Base-by-base conservation (phyloP, 1,284 basidiomycete species). In the Gymnopus androsaceus region DNA sequence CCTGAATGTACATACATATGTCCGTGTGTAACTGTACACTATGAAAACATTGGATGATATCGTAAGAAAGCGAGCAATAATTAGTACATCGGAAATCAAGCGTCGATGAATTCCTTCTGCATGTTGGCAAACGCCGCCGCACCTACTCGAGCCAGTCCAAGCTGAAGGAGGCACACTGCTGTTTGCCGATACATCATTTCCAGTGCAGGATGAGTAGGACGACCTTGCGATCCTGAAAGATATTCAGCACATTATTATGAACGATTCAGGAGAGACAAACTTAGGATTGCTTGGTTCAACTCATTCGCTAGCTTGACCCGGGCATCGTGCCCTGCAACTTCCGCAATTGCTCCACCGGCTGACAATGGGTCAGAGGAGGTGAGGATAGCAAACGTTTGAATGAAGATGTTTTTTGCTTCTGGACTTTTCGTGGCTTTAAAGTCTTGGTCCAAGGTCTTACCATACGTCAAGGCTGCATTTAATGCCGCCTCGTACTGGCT, bases 101-200 rank as follows among this genome's bases (percentile, higher is more conserved):
- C 69, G 27, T 83, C 78, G 58, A 89, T 68, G 61, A 92, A 79
- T 65, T 92, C 90, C 62, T 79, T 82, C 27, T 80, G 73, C 72
- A 92, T 81, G 62, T 94, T 90, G 19, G 88, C 87, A 69, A 90
- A 91, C 21, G 88, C 90, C 33, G 91, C 91, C 30, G 81, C 72
- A 6, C 91, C 92, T 9, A 82, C 79, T 8, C 89, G 88, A 55
- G 82, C 67, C 44, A 88, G 66, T 2, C 86, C 90, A 11, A 93
- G 79, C 60, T 91, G 82, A 21, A 77, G 73, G 14, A 92, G 72
- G 59, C 81, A 83, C 12, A 83, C 84, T 31, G 79, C 74, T 1
- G 87, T 82, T 62, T 91, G 90, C 38, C 89, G 80, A 69, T 87
- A 92, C 50, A 91, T 65, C 56, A 79, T 84, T 67, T 94, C 91